Base-by-base conservation (phyloP, 169 alveolate genomes). In the Plasmodium gallinaceum region DNA sequence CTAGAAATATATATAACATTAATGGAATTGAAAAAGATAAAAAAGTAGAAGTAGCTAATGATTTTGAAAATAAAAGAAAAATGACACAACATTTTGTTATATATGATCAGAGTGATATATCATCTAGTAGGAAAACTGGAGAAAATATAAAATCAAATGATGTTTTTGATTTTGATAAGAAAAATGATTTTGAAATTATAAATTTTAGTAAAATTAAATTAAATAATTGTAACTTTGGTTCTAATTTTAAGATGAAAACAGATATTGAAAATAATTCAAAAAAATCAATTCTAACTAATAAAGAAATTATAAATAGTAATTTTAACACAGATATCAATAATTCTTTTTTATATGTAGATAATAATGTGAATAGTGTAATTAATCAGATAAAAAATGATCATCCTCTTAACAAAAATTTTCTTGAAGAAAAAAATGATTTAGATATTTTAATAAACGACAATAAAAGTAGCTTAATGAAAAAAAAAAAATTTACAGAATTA, bases 401-500 rank as follows among this genome's bases (percentile, higher is more conserved):
- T 48, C 22, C 14, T 14, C 6, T 5, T 60, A 20, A 60, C 16
- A 14, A 9, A 64, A 32, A 4, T 32, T 10, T 69, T 6, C 72
- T 39, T 74, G 37, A 39, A 26, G 45, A 74, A 58, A 51, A 39
- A 37, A 42, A 57, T 14, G 46, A 60, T 45, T 24, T 72, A n/a
- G 32, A 60, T 62, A 72, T 48, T 20, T 69, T 69, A 42, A 24
- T 26, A 14, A 43, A 14, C 76, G 45, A 37, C 16, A 54, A 69
- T 42, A 26, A 69, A 42, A 14, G 20, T 8, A 45, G 6, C 14
- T 57, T 22, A 60, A 16, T 32, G n/a, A 66, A 18, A 43, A 78
- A 45, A 78, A 48, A 37, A 48, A 66, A 78, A 65, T 46, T 65
- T 20, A 64, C 78, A 64, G 89, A 48, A 66, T 43, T 78, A 24